Percentiles rank a stretch among this genome's conserved stretches.
Conservation (phyloP, 2,329 filamentous ascomycete genomes). For the Xylaria sp. region DNA sequence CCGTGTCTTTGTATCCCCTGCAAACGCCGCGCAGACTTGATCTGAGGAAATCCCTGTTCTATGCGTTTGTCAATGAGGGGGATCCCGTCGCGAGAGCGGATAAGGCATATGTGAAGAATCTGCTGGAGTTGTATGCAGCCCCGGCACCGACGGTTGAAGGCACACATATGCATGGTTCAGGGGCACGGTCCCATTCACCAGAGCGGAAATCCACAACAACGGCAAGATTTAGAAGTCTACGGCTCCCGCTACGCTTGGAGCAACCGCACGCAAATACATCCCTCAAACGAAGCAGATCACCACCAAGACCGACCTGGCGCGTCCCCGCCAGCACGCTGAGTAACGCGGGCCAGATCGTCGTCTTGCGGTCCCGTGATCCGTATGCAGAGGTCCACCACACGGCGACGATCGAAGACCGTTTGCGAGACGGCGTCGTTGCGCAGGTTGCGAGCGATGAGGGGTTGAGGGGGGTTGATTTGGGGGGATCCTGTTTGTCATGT, state of each 20-base stretch:
- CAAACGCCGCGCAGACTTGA: constrained; percentile 47
- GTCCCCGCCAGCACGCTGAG: constrained; percentile 63
- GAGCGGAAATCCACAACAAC: constrained; percentile 19
- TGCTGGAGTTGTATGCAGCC: constrained; percentile 64
- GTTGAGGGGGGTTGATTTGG: constrained; percentile 64
- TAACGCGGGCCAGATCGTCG: constrained; percentile 63
- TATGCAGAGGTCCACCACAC: constrained; percentile 36
- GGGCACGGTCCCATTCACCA: background rate
- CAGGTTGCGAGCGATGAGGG: constrained; percentile 63
- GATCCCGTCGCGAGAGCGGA: constrained; percentile 76
- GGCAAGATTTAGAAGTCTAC: background rate
- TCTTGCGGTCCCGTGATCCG: constrained; percentile 52
- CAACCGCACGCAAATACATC: no score
- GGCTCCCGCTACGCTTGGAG: background rate
- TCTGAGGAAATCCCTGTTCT: constrained; percentile 64
- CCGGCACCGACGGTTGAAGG: constrained; percentile 40
- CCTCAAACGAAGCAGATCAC: constrained; percentile 5
- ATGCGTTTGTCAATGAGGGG: constrained; percentile 79
- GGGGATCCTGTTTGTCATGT: constrained; percentile 75
- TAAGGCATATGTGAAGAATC: constrained; percentile 65
- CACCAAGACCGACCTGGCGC: constrained; percentile 45
- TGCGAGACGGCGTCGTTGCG: constrained; percentile 60
- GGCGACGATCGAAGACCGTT: constrained; percentile 45
- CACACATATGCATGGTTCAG: constrained; percentile 9
- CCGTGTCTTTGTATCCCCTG: constrained; percentile 66